Conservation (phyloP, 1,284 basidiomycete species). For the Peniophora sp. region DNA sequence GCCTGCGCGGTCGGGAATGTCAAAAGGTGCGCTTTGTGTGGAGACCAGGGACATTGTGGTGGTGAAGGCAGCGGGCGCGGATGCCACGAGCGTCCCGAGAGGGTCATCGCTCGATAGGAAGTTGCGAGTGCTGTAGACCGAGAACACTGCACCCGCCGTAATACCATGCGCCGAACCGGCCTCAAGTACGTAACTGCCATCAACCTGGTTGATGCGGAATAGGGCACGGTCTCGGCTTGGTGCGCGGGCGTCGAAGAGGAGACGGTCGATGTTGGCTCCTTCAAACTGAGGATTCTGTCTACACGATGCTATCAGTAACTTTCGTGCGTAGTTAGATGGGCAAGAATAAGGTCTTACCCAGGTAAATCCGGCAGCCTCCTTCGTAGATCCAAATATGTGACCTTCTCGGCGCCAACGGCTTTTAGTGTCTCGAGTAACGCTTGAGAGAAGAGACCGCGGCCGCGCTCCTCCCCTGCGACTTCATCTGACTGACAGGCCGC, state of each 20-base stretch:
- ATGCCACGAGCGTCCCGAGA: not conserved
- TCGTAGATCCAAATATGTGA: conserved; percentile 12
- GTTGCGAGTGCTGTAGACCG: conserved; percentile 2
- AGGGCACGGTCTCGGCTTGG: conserved; percentile 5
- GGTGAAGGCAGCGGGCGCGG: not conserved
- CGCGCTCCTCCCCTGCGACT: conserved; percentile 8
- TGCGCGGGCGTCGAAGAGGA: conserved; percentile 12
- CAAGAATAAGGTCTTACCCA: conserved; percentile 1
- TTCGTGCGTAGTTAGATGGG: not conserved
- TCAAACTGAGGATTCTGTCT: conserved; percentile 17
- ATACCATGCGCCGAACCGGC: conserved; percentile 15
- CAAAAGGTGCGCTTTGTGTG: not conserved
- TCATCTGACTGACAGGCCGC: conserved; percentile 13
- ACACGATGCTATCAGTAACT: not conserved
- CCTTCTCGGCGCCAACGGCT: conserved; percentile 3
- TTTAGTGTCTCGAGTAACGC: conserved; percentile 8
- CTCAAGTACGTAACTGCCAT: conserved; percentile 7
- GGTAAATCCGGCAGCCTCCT: conserved; percentile 6
- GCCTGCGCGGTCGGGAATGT: not conserved
- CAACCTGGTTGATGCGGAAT: conserved; percentile 3
- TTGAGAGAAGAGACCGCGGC: conserved; percentile 11
- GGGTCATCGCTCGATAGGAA: not conserved
- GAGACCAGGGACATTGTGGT: not conserved
- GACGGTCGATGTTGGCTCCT: conserved; percentile 11
- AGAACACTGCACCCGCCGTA: conserved; percentile 7